phyloP scores from a whole-genome alignment of 1,139 yeast genomes.

The Pichia sp. region DNA sequence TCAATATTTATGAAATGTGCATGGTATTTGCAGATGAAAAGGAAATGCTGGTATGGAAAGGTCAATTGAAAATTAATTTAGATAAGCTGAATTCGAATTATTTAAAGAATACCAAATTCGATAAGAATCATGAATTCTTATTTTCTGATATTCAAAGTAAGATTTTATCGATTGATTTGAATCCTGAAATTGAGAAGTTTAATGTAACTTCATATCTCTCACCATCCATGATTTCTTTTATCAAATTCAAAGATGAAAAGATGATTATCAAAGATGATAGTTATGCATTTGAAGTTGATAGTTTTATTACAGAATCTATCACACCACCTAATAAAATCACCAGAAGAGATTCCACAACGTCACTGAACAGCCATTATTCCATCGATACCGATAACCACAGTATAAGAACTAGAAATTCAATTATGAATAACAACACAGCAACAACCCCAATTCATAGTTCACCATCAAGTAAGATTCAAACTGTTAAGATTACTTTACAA shows the following conservation, averaged over 20 bases:
- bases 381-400: neutral
- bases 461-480: neutral
- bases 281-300: constrained; percentile 16
- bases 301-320: constrained; percentile 7
- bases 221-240: constrained; percentile 4
- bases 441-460: neutral
- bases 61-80: constrained; percentile 21
- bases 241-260: neutral
- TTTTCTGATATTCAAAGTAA: constrained; percentile 22
- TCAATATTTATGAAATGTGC: constrained; percentile 45
- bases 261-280: neutral
- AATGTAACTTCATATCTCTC: constrained; percentile 13
- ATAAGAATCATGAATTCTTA: constrained; percentile 14
- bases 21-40: constrained; percentile 35
- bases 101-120: neutral
- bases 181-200: constrained; percentile 15
- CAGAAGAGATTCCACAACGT: constrained; percentile 1
- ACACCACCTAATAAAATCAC: neutral
- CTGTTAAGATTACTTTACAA: constrained; percentile 15
- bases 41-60: constrained; percentile 45
- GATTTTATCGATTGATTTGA: constrained; percentile 14
- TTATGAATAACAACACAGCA: neutral
- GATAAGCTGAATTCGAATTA: constrained; percentile 3
- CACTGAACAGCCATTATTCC: neutral
- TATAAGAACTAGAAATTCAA: constrained; percentile 5